A percentile compares a stretch with the other conserved stretches of the same genome.
phyloP scores from a whole-genome alignment of 768 basidiomycete genomes.

The Boletus pseudopeckii region DNA sequence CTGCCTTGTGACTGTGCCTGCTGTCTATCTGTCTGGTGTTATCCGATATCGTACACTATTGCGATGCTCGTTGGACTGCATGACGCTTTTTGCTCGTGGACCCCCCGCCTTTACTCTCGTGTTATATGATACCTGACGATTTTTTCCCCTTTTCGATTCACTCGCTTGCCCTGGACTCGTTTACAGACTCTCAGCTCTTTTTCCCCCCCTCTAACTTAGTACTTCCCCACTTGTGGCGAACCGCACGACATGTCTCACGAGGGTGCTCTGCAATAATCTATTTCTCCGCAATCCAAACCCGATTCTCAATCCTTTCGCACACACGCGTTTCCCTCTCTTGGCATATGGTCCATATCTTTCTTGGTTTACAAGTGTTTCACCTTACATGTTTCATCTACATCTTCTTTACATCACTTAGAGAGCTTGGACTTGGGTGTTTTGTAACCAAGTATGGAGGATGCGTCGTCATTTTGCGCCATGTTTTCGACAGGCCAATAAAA shows the following conservation, averaged over 20 bases:
- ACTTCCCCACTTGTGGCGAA: neutral
- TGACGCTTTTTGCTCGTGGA: neutral
- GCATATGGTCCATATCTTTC: neutral
- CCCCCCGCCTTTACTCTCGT: neutral
- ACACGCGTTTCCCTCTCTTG: neutral
- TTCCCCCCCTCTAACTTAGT: constrained; percentile 9
- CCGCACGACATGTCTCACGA: neutral
- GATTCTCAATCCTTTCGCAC: no score
- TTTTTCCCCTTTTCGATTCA: neutral
- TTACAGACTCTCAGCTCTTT: neutral
- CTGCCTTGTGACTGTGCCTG: neutral
- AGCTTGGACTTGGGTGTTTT: neutral
- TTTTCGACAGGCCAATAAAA: neutral
- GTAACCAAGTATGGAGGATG: neutral
- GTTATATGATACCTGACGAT: constrained; percentile 11
- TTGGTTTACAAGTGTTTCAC: neutral
- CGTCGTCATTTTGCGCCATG: neutral
- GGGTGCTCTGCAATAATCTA: neutral
- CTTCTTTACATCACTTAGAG: neutral
- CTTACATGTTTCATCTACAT: neutral
- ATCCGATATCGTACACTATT: constrained; percentile 1
- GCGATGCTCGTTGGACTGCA: constrained; percentile 12
- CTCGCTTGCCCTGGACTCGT: constrained; percentile 8
- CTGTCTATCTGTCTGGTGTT: neutral
- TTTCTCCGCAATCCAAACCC: no score